phyloP scores from a whole-genome alignment of 2,329 filamentous ascomycete genomes.

The Geoglossum cookeanum region DNA sequence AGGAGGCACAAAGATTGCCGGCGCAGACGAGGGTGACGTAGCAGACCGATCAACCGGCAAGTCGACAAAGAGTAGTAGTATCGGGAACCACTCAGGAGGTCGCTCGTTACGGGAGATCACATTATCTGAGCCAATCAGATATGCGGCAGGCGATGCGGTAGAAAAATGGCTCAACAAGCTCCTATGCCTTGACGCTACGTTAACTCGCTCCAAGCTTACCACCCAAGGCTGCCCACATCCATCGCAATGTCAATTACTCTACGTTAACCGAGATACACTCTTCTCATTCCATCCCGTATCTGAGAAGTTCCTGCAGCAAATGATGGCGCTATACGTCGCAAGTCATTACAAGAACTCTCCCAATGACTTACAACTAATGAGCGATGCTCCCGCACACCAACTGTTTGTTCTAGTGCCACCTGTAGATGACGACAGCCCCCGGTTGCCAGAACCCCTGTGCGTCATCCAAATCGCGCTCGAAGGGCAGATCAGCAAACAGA shows the following conservation, averaged over 20 bases:
- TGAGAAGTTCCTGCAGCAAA: constrained; percentile 91
- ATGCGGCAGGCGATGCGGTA: constrained; percentile 73
- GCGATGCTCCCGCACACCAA: constrained; percentile 89
- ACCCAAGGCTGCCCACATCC: constrained; percentile 75
- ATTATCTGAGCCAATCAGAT: constrained; percentile 83
- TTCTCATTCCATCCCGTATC: constrained; percentile 97
- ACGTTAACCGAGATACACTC: constrained; percentile 89
- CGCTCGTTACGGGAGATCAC: constrained; percentile 82
- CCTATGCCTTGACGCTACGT: constrained; percentile 79
- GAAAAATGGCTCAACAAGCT: constrained; percentile 94
- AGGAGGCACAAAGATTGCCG: constrained; percentile 29
- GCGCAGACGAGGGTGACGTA: constrained; percentile 41
- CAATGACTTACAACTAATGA: constrained; percentile 97
- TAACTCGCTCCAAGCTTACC: constrained; percentile 55
- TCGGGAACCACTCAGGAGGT: constrained; percentile 39
- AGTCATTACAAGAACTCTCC: constrained; percentile 97
- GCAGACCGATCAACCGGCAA: constrained; percentile 66
- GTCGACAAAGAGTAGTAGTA: constrained; percentile 41
- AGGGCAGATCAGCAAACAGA: constrained; percentile 84
- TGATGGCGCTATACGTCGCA: constrained; percentile 94
- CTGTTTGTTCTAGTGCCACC: constrained; percentile 87
- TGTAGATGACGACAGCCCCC: constrained; percentile 53
- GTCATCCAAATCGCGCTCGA: constrained; percentile 90
- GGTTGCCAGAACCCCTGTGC: constrained; percentile 79
- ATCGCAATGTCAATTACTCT: constrained; percentile 73